Base-by-base conservation (phyloP, 202 grass and related monocot species). In the Setaria viridis region DNA sequence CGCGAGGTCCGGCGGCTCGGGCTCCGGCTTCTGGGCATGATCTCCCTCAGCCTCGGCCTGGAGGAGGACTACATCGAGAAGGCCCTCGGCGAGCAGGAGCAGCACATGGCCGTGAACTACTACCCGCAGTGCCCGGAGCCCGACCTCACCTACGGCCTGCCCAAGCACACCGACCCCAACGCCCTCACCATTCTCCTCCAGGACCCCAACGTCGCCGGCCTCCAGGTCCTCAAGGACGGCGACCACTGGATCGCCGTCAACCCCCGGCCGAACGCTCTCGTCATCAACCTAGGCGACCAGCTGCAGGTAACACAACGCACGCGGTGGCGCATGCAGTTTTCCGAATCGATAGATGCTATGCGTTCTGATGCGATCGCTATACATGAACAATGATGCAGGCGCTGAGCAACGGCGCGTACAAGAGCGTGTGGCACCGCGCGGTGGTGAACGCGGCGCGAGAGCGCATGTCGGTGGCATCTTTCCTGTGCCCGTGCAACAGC, bases 71-170 rank as follows among this genome's bases (percentile, higher is more conserved):
- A 94, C 67, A 78, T 94, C 19, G 81, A 84, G 71, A 89, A 87
- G 47, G 88, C 37, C 5, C 67, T 97, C 16, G 94, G 94, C 16
- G 86, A 97, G 78, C 92, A 92, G 77, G 94, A 94, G 80, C 94
- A 97, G 73, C 94, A 97, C 86, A 97, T 97, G 92, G 95, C 95
- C 4, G 79, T 98, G 12, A 95, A 93, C 89, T 95, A 91, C 91
- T 98, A 98, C 83, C 95, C 95, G 21, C 87, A n/a, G 14, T 98
- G 95, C 70, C 95, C 95, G 4, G 85, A 90, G 30, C 95, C 95
- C 0, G 92, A 98, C 1, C 95, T 98, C 60, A 98, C 91, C 1
- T 93, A 80, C 53, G 95, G 92, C 54, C 85, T 98, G 8, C 93
- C 90, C 32, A 92, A 90, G 67, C 92, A 98, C 87, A 95, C 92